Base-by-base conservation (phyloP, 2,329 filamentous ascomycete genomes). In the Trichocomaceae sp. region DNA sequence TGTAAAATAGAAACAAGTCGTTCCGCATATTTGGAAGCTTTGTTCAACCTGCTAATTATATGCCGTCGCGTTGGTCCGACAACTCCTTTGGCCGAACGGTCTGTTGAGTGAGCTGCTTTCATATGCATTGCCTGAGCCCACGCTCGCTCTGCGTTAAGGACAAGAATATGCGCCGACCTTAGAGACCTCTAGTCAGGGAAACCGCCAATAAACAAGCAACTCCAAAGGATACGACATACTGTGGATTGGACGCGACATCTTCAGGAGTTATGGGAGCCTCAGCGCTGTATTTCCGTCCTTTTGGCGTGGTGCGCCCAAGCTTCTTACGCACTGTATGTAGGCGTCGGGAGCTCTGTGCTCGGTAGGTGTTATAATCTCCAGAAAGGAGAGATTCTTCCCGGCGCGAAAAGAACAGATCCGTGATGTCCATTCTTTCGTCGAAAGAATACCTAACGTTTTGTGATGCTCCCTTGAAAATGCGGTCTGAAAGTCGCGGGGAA, bases 51-150 rank as follows among this genome's bases (percentile, higher is more conserved):
- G 13, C 91, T 95, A 55, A 95, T 83, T 39, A 97, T 93, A 71
- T 99, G 92, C 52, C 86, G 86, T 66, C 90, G 85, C 17, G 88
- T 87, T 51, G 86, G 83, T 57, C 90, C 87, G 26, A 85, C 82
- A 60, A 96, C 87, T 48, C 85, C 86, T 70, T 89, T 88, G 51
- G 79, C 75, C 37, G 79, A 77, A 58, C 85, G 84, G 63, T 93
- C 89, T 63, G 87, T 81, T 39, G 88, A 83, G 68, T 95, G 89
- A 19, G 83, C 77, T 3, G 89, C 82, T 73, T 95, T 96, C 80
- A 96, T 90, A 68, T 87, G 84, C 90, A 97, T 95, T 56, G 91
- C 92, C 71, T 96, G 86, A 37, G 93, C 92, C 89, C 90, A 97
- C 50, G 91, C 89, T 60, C 93, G 83, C 75, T 99, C 93, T 58